Base-by-base conservation (phyloP, 192 early-diverging fungal genomes). In the Coemansia sp. region DNA sequence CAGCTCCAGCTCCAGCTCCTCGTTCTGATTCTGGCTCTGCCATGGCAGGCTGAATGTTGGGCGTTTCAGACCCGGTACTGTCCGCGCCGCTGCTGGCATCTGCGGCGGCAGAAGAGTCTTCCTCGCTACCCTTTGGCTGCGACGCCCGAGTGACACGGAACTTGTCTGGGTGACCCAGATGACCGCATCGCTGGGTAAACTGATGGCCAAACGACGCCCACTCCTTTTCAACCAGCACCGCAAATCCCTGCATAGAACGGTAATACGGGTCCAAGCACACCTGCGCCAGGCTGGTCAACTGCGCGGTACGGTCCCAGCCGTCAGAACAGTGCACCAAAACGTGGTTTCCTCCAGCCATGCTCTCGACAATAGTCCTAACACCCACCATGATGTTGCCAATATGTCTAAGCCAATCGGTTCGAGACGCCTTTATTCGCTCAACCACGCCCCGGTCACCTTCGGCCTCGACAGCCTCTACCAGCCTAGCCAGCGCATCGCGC, bases 131-230 rank as follows among this genome's bases (percentile, higher is more conserved):
- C 52, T 41, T 18, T 38, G 60, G 39, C 22, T 41, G 54, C 20
- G 39, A 22, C 11, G 74, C 79, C 0, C 79, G 53, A 8, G 60
- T 51, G 8, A 90, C 81, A n/a, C 61, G 73, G 78, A 90, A 91
- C 58, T 86, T 86, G 63, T 87, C 87, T 37, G 93, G 90, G 51
- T 92, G 90, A 33, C 91, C 89, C n/a, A 93, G 76, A 71, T 96
- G 95, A 1, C 95, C 97, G 65, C 93, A 93, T 14, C 97, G 90
- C 79, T 95, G 91, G 34, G 89, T 85, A 74, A 99, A 99, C 72
- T 99, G 97, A 85, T 94, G 92, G 35, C 97, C 97, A 87, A 97
- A 97, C 17, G 95, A 92, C 28, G 95, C 87, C 97, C 97, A 99
- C 68, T 99, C 97, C 75, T 99, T 99, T 75, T 96, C 95, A 22